Base-by-base conservation (phyloP, 2,329 filamentous ascomycete genomes). In the Penicillium oxalicum region DNA sequence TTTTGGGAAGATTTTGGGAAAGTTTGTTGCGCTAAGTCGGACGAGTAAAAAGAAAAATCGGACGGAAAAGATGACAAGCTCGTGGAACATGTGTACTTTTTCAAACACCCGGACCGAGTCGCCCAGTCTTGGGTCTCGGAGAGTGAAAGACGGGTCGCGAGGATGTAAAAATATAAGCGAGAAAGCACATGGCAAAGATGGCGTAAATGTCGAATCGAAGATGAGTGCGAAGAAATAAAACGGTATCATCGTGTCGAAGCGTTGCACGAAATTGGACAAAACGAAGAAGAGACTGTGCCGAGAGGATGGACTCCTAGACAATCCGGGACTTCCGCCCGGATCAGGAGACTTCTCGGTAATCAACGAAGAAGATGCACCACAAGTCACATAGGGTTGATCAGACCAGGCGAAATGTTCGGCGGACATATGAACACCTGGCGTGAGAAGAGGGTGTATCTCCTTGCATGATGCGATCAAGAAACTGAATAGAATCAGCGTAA, bases 81-180 rank as follows among this genome's bases (percentile, higher is more conserved):
- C 18, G 11, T 8, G 29, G 29, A 34, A 34, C 58, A 51, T 38
- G 52, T 56, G 54, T 59, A 65, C 64, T 67, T 68, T 18, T 66
- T 67, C 56, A 55, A 53, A 54, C 39, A 45, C 39, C 44, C 54
- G 59, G 51, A 54, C 53, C 52, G 49, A 36, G 50, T 50, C 64
- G 62, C 62, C 61, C 60, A 61, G 64, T 59, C 61, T 62, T 64
- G 62, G 65, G 62, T 53, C 59, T 58, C 61, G 27, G 40, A 43
- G 60, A 61, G 48, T 57, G 60, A 60, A 52, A 45, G 54, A 53
- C 42, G 50, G 51, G 47, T 45, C 57, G 53, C 48, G 48, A 52
- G 49, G 45, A 47, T 59, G 55, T 57, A 57, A 29, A 9, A 27
- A 18, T 18, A 45, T 24, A 18, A 32, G 29, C 11, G 29, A 32